Evolutionary conservation across 2,329 filamentous ascomycete species (phyloP).

Genomic region (Xylariales sp.): DNA sequence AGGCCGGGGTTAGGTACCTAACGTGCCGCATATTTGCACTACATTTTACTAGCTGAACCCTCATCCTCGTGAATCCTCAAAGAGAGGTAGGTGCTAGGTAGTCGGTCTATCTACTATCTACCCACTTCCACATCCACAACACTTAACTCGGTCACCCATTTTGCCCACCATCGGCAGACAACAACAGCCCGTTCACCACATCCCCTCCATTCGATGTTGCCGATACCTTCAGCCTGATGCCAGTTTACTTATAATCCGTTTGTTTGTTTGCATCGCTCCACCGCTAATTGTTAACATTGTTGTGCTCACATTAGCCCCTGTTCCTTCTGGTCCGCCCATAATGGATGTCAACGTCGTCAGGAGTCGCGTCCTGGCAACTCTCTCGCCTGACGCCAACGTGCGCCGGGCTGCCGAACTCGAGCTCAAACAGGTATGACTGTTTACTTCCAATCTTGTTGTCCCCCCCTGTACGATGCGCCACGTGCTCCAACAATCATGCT

Average conservation of each 20-base stretch:
- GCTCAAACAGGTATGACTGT: conserved; percentile 75
- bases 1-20: conserved; percentile 32
- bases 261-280: conserved; percentile 23
- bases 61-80: conserved; percentile 36
- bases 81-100: conserved; percentile 2
- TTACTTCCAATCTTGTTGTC: conserved; percentile 13
- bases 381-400: conserved; percentile 78
- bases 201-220: conserved; percentile 29
- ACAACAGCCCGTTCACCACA: conserved; percentile 15
- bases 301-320: conserved; percentile 5
- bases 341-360: conserved; percentile 83
- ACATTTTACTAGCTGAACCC: conserved; percentile 38
- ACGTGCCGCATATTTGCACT: conserved; percentile 30
- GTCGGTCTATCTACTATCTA: not conserved
- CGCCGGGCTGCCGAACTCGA: conserved; percentile 82
- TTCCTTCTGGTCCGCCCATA: conserved; percentile 44
- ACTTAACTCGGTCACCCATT: conserved; percentile 23
- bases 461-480: conserved; percentile 42
- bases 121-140: conserved; percentile 30
- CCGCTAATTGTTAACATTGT: conserved; percentile 10
- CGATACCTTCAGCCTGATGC: conserved; percentile 35
- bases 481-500: conserved; percentile 16
- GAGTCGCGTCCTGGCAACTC: conserved; percentile 80
- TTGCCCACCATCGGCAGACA: conserved; percentile 28
- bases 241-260: conserved; percentile 23